Conservation (phyloP, 352 stramenopile species). For the Globisporangium paddicum region DNA sequence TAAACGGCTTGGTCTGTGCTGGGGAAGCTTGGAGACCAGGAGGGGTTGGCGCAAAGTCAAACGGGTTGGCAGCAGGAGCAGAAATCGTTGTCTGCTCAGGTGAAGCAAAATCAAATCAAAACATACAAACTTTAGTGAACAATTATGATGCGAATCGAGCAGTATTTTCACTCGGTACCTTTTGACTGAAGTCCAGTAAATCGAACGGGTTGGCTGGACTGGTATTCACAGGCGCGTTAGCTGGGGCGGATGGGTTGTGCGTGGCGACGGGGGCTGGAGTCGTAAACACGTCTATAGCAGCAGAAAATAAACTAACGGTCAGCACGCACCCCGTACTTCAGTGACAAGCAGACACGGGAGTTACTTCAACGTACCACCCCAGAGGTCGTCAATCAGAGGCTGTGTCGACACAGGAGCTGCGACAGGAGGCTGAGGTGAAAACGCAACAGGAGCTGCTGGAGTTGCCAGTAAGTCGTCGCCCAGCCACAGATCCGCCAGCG, state of each 20-base stretch:
- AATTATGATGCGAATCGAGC: neutral
- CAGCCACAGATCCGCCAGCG: constrained; percentile 12
- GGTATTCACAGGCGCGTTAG: constrained; percentile 4
- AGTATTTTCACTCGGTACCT: too few relatives aligned
- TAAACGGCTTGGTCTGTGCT: constrained; percentile 29
- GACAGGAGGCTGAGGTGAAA: neutral
- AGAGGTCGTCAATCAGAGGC: constrained; percentile 13
- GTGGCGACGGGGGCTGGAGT: neutral
- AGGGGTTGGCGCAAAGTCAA: constrained; percentile 18
- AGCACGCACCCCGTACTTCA: neutral
- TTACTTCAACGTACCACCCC: constrained; percentile 4
- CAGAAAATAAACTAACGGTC: neutral
- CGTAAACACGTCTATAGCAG: constrained; percentile 1
- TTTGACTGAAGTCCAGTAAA: constrained; percentile 29
- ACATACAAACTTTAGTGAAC: neutral
- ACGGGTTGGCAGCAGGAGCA: constrained; percentile 24
- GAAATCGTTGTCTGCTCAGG: constrained; percentile 20
- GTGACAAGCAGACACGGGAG: neutral
- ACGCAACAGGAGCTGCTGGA: neutral
- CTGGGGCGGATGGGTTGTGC: neutral
- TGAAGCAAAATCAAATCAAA: neutral
- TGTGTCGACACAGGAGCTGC: neutral
- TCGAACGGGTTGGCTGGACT: constrained; percentile 30
- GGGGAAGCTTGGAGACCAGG: neutral
- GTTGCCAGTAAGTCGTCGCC: constrained; percentile 5